Evolutionary conservation across 2,329 filamentous ascomycete species (phyloP).

Genomic region (Aspergillus piperis): DNA sequence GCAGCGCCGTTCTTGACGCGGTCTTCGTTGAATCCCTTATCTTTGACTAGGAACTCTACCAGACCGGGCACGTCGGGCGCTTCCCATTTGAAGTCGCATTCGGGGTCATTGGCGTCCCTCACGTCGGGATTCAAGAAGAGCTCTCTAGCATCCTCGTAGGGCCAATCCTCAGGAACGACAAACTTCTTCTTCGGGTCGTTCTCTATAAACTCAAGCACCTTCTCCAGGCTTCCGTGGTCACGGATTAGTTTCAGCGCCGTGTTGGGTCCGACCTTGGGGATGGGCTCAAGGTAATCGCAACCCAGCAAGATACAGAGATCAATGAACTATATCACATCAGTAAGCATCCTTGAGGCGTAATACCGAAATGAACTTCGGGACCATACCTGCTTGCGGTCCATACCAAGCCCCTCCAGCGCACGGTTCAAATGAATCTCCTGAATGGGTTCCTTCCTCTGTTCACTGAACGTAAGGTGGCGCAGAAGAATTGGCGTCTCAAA

Average conservation of each 20-base stretch:
- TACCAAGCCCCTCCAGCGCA: constrained; percentile 80
- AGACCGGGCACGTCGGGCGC: constrained; percentile 87
- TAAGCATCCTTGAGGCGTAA: constrained; percentile 19
- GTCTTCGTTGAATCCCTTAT: constrained; percentile 97
- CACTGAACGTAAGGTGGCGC: constrained; percentile 91
- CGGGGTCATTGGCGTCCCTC: constrained; percentile 73
- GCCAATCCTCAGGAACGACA: constrained; percentile 92
- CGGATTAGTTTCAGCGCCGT: constrained; percentile 93
- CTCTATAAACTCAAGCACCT: constrained; percentile 77
- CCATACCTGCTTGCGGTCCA: constrained; percentile 79
- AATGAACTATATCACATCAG: constrained; percentile 68
- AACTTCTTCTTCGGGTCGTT: constrained; percentile 78
- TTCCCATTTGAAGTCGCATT: constrained; percentile 98
- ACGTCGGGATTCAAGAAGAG: constrained; percentile 94
- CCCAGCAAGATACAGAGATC: constrained; percentile 96
- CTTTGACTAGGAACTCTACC: constrained; percentile 82
- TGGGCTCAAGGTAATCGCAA: constrained; percentile 95
- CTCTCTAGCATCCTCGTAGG: constrained; percentile 84
- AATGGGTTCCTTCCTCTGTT: constrained; percentile 96
- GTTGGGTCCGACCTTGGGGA: constrained; percentile 89
- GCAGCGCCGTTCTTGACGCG: constrained; percentile 77
- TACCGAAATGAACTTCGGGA: too few relatives aligned
- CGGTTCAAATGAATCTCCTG: constrained; percentile 89
- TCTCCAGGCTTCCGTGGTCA: constrained; percentile 84
- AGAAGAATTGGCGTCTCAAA: constrained; percentile 91